These are phyloP conservation scores for Parathielavia appendiculata DNA, from an alignment of 495 filamentous ascomycete genomes.

Conservation along the genomic window DNA sequence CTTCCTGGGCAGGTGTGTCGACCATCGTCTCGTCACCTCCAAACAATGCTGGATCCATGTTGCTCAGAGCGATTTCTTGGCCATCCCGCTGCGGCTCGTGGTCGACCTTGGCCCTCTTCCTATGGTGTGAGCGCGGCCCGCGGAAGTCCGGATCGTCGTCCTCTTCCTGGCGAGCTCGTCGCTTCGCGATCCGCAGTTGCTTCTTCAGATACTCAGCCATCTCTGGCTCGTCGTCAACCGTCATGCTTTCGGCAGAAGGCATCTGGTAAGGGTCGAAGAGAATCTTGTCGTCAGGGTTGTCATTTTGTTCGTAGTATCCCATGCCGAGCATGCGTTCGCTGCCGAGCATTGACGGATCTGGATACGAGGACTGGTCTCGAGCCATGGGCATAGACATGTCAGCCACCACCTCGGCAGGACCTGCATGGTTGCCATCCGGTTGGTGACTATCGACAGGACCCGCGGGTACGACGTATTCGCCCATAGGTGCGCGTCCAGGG, in stretches of 20 bases:
- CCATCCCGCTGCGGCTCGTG: slow-evolving; percentile 15
- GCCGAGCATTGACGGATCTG: slow-evolving; percentile 42
- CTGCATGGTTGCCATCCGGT: slow-evolving; percentile 9
- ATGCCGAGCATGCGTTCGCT: slow-evolving; percentile 49
- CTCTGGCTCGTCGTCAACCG: slow-evolving; percentile 37
- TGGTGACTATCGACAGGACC: slow-evolving; percentile 3
- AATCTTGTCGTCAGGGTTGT: slow-evolving; percentile 47
- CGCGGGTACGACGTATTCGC: slow-evolving; percentile 8
- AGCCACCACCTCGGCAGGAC: slow-evolving; percentile 22
- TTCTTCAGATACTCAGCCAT: slow-evolving; percentile 46
- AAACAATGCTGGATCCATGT: slow-evolving; percentile 39
- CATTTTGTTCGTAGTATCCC: slow-evolving; percentile 52
- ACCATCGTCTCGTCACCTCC: slow-evolving; percentile 18
- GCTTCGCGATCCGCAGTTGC: slow-evolving; percentile 42
- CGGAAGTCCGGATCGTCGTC: slow-evolving; percentile 47
- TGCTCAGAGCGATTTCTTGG: slow-evolving; percentile 32
- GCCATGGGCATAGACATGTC: slow-evolving; percentile 29
- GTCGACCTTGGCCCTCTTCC: slow-evolving; percentile 34
- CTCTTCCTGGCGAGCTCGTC: slow-evolving; percentile 41
- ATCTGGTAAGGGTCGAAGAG: slow-evolving; percentile 47
- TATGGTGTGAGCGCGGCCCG: slow-evolving; percentile 31
- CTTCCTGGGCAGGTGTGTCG: slow-evolving; percentile 17
- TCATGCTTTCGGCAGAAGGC: slow-evolving; percentile 37
- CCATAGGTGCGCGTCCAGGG: slow-evolving; percentile 3
- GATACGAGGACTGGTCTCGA: slow-evolving; percentile 41